These are phyloP conservation scores for Aaosphaeria arxii DNA, from an alignment of 2,329 filamentous ascomycete genomes.

Conservation along the genomic window DNA sequence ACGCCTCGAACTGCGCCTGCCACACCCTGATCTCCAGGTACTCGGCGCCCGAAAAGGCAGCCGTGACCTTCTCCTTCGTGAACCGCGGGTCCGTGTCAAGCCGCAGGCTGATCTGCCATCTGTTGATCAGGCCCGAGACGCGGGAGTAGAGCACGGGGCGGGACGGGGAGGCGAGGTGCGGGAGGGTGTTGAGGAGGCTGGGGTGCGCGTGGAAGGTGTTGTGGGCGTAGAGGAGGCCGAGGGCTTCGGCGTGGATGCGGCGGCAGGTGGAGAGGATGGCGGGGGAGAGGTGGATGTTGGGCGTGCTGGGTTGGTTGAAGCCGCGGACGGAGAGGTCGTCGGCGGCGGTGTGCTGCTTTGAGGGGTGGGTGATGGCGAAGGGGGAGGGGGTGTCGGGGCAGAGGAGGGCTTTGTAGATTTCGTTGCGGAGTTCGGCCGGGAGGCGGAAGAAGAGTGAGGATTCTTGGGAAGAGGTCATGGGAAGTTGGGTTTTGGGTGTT, in stretches of 20 bases:
- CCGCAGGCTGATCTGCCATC: constrained; percentile 46
- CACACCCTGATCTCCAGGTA: constrained; percentile 50
- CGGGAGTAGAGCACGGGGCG: constrained; percentile 34
- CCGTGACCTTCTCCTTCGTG: constrained; percentile 32
- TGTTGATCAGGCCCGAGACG: constrained; percentile 33
- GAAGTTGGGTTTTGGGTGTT: background rate
- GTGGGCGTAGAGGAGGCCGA: constrained; percentile 46
- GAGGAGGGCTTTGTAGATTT: constrained; percentile 51
- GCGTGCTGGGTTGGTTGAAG: constrained; percentile 6
- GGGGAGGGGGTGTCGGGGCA: constrained; percentile 12
- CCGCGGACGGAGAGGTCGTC: constrained; percentile 7
- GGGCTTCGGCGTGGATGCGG: constrained; percentile 41
- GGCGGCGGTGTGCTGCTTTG: background rate
- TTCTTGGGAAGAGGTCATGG: background rate
- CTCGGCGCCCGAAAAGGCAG: constrained; percentile 46
- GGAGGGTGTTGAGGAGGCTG: constrained; percentile 43
- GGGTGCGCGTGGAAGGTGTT: constrained; percentile 52
- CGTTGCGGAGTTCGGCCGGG: constrained; percentile 54
- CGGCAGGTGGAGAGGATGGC: constrained; percentile 42
- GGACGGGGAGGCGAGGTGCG: constrained; percentile 38
- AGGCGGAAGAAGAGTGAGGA: constrained; percentile 3
- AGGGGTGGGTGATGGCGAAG: background rate
- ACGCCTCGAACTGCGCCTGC: constrained; percentile 38
- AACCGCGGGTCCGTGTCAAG: constrained; percentile 52
- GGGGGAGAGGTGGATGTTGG: constrained; percentile 28